These are phyloP conservation scores for Micractinium conductrix DNA, from an alignment of 139 green algal species.

Conservation along the genomic window DNA sequence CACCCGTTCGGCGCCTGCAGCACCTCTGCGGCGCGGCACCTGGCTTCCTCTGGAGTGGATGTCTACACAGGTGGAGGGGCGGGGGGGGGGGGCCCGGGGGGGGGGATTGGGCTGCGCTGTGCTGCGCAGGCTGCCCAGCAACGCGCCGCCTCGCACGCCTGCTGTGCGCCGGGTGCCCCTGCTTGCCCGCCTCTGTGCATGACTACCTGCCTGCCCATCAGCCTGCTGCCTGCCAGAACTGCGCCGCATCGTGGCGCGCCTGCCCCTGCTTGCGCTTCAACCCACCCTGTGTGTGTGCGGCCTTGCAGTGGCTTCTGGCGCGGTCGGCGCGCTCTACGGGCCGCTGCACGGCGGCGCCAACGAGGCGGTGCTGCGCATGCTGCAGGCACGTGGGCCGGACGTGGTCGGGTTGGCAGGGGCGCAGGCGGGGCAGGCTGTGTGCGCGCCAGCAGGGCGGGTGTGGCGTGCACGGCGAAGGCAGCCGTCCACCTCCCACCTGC, in stretches of 20 bases:
- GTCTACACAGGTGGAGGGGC: slow-evolving; percentile 86
- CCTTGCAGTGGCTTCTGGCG: slow-evolving; percentile 49
- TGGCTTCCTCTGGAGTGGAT: slow-evolving; percentile 89
- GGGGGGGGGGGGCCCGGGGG: no score
- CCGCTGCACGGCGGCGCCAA: slow-evolving; percentile 98
- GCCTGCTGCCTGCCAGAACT: background rate
- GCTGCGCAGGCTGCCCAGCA: background rate
- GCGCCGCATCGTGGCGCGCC: background rate
- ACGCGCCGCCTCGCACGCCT: no score
- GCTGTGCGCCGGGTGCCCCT: background rate
- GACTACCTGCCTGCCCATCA: background rate
- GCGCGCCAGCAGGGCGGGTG: no score
- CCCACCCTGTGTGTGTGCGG: background rate
- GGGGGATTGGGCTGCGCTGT: background rate
- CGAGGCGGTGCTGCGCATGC: slow-evolving; percentile 98
- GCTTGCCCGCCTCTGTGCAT: background rate
- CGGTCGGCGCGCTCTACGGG: slow-evolving; percentile 97
- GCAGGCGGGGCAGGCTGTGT: no score
- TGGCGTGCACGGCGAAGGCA: background rate
- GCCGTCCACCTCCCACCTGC: background rate
- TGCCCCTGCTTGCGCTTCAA: background rate
- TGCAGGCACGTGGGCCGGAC: no score
- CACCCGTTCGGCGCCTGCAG: no score
- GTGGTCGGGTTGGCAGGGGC: no score
- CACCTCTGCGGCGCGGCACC: slow-evolving; percentile 83